phyloP scores from a whole-genome alignment of 1,284 basidiomycete genomes.

The Schizophyllum amplum region DNA sequence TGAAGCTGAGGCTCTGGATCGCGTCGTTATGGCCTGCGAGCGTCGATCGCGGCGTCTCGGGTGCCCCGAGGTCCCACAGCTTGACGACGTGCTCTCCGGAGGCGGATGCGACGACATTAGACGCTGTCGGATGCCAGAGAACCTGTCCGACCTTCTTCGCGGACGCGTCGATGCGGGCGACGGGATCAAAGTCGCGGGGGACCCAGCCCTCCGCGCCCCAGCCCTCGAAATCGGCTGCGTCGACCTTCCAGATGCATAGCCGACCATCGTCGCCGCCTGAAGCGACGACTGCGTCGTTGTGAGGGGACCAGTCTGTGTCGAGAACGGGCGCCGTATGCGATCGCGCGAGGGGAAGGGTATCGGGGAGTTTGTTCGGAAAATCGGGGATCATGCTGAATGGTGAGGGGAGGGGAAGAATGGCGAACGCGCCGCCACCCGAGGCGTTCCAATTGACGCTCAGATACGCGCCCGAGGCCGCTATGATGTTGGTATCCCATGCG shows the following conservation, averaged over 20 bases:
- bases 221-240: slow-evolving; percentile 64
- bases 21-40: slow-evolving; percentile 81
- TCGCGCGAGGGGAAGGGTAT: slow-evolving; percentile 87
- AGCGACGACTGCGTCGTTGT: slow-evolving; percentile 86
- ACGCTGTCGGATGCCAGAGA: slow-evolving; percentile 88
- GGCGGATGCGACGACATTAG: slow-evolving; percentile 81
- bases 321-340: slow-evolving; percentile 83
- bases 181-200: slow-evolving; percentile 80
- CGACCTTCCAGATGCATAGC: slow-evolving; percentile 84
- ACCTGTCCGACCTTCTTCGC: slow-evolving; percentile 91
- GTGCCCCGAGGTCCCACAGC: slow-evolving; percentile 81
- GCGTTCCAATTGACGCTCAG: slow-evolving; percentile 93
- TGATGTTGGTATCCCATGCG: slow-evolving; percentile 95
- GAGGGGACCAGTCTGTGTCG: slow-evolving; percentile 96
- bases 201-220: slow-evolving; percentile 83
- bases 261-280: slow-evolving; percentile 94
- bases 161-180: slow-evolving; percentile 64
- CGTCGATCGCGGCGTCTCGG: slow-evolving; percentile 54
- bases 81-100: slow-evolving; percentile 87
- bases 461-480: slow-evolving; percentile 84
- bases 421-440: slow-evolving; percentile 93
- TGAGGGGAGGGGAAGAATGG: slow-evolving; percentile 79
- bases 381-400: slow-evolving; percentile 53
- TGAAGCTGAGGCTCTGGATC: slow-evolving; percentile 84
- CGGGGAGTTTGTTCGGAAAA: slow-evolving; percentile 80